These are phyloP conservation scores for Byssothecium circinans DNA, from an alignment of 2,329 filamentous ascomycete genomes.

Conservation along the genomic window DNA sequence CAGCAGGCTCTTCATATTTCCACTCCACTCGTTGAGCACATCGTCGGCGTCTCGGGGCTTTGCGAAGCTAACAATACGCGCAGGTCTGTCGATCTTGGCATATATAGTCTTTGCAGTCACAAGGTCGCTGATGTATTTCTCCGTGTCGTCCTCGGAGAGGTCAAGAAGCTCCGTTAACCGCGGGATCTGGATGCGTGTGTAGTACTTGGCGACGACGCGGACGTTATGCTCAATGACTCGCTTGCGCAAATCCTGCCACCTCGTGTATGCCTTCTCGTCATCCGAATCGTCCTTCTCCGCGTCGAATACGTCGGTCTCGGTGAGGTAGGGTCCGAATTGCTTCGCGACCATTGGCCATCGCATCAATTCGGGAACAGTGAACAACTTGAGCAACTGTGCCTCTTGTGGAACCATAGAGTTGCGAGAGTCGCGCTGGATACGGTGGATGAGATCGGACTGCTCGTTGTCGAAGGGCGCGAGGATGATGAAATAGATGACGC, in stretches of 20 bases:
- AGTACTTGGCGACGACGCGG: constrained; percentile 96
- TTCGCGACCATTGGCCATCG: constrained; percentile 93
- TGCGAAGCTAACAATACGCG: constrained; percentile 88
- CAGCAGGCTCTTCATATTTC: constrained; percentile 93
- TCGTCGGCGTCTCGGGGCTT: constrained; percentile 95
- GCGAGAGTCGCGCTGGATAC: constrained; percentile 82
- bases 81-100: constrained; percentile 94
- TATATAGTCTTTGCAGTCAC: constrained; percentile 98
- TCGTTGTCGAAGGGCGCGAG: constrained; percentile 98
- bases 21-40: constrained; percentile 96
- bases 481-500: constrained; percentile 97
- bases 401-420: constrained; percentile 78
- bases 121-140: constrained; percentile 97
- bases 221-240: constrained; percentile 99
- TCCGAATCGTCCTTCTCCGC: constrained; percentile 62
- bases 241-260: constrained; percentile 95
- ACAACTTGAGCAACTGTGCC: constrained; percentile 85
- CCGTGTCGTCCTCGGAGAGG: constrained; percentile 90
- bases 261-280: constrained; percentile 78
- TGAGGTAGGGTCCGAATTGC: constrained; percentile 85
- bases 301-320: constrained; percentile 87
- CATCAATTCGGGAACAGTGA: constrained; percentile 96
- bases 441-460: constrained; percentile 94
- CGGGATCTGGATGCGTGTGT: constrained; percentile 92
- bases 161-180: constrained; percentile 90